Conservation (phyloP, 257 asterid species). For the Solanum arcanum region DNA sequence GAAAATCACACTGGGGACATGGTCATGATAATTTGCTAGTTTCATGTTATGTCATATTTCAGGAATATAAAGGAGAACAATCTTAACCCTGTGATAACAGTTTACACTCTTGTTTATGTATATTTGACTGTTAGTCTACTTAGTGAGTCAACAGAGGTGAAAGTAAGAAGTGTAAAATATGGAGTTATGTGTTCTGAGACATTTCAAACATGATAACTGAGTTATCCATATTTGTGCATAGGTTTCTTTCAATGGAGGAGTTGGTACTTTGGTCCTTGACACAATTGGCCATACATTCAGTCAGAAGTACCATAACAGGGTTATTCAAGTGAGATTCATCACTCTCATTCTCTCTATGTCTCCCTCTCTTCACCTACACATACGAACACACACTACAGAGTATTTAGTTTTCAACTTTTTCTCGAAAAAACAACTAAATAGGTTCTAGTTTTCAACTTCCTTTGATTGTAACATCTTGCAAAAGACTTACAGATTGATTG, state of each 20-base stretch:
- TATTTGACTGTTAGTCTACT: neutral
- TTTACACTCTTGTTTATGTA: neutral
- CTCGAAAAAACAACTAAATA: neutral
- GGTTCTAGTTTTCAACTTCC: neutral
- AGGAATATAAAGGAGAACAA: neutral
- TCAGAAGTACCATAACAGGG: slow-evolving; percentile 86
- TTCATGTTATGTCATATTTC: neutral
- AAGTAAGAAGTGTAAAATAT: neutral
- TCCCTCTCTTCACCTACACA: neutral
- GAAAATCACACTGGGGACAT: neutral
- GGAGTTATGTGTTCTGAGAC: neutral
- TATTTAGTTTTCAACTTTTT: neutral
- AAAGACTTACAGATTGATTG: neutral
- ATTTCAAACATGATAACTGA: neutral
- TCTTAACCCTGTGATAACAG: neutral
- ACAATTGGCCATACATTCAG: slow-evolving; percentile 80
- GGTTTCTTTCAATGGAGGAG: slow-evolving; percentile 78
- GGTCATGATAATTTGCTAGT: neutral
- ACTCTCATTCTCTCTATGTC: neutral
- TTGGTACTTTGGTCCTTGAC: slow-evolving; percentile 81
- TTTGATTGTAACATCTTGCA: neutral
- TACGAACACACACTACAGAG: neutral
- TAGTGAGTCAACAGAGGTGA: neutral
- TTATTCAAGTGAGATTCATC: slow-evolving; percentile 52
- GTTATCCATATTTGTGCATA: slow-evolving; percentile 24